Conservation (phyloP, 2,329 filamentous ascomycete genomes). For the Talaromyces sp. region DNA sequence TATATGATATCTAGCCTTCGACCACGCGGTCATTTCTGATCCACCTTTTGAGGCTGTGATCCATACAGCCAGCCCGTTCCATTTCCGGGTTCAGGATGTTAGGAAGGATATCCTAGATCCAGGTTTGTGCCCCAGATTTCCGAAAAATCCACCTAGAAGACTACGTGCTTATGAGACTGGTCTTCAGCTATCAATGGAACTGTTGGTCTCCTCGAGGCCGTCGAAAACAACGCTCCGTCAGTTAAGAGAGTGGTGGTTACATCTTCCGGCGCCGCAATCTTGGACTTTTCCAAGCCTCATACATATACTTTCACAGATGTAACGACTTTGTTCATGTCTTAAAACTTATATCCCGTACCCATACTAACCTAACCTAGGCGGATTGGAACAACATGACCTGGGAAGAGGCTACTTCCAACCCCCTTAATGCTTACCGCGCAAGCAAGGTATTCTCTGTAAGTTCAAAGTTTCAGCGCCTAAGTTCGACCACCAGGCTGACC, state of each 20-base stretch:
- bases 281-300: conserved; percentile 3
- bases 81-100: conserved; percentile 53
- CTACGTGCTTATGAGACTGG: background rate
- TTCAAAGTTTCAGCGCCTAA: background rate
- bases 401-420: conserved; percentile 25
- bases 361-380: conserved; percentile 15
- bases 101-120: conserved; percentile 18
- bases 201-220: conserved; percentile 53
- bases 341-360: conserved; percentile 23
- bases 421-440: conserved; percentile 38
- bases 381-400: conserved; percentile 34
- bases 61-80: conserved; percentile 67
- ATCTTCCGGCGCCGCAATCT: conserved; percentile 59
- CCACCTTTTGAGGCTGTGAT: conserved; percentile 65
- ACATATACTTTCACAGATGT: conserved; percentile 9
- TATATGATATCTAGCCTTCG: conserved; percentile 56
- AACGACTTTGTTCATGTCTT: conserved; percentile 35
- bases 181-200: conserved; percentile 55
- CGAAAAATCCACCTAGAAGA: background rate
- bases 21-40: conserved; percentile 53
- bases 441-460: conserved; percentile 48
- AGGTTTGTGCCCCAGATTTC: conserved; percentile 6
- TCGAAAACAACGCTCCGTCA: conserved; percentile 53
- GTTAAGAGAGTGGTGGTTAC: conserved; percentile 68
- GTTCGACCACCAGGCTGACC: background rate